These are phyloP conservation scores for Phytophthora megakarya DNA, from an alignment of 352 stramenopile genomes.

Conservation along the genomic window DNA sequence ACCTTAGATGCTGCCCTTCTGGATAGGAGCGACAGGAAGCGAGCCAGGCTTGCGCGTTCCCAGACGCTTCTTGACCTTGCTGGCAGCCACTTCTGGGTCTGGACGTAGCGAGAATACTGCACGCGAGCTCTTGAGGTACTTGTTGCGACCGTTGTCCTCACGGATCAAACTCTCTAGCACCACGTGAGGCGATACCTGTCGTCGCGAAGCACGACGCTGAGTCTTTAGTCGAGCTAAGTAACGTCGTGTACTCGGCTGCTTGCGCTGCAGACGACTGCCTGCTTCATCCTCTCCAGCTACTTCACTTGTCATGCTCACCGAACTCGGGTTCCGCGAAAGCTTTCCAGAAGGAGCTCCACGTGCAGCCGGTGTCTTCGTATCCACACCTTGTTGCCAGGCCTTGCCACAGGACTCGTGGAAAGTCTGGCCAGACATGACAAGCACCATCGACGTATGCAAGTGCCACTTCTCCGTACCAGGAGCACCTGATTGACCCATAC, in stretches of 20 bases:
- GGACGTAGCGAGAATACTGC: conserved; percentile 74
- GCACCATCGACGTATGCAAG: conserved; percentile 82
- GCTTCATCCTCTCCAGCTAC: conserved; percentile 54
- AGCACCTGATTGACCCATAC: conserved; percentile 78
- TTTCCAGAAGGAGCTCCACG: conserved; percentile 33
- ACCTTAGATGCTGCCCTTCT: conserved; percentile 72
- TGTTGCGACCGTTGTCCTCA: conserved; percentile 79
- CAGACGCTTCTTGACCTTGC: conserved; percentile 79
- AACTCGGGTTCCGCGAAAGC: conserved; percentile 48
- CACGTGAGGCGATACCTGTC: conserved; percentile 72
- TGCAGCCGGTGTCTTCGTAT: conserved; percentile 53
- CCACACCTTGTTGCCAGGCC: conserved; percentile 81
- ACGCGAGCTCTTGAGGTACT: conserved; percentile 84
- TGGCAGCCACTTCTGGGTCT: conserved; percentile 72
- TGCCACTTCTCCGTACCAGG: conserved; percentile 82
- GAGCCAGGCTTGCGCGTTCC: conserved; percentile 66
- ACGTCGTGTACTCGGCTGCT: conserved; percentile 77
- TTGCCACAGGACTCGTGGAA: conserved; percentile 90
- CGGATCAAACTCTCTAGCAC: conserved; percentile 82
- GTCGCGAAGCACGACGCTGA: conserved; percentile 61
- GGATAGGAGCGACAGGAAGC: conserved; percentile 63
- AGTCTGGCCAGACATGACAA: conserved; percentile 74
- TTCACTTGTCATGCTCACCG: conserved; percentile 38
- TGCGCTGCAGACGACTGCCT: conserved; percentile 63
- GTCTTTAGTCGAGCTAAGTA: conserved; percentile 84